Conservation (phyloP, 106 monocot genomes). For the Allium fistulosum region DNA sequence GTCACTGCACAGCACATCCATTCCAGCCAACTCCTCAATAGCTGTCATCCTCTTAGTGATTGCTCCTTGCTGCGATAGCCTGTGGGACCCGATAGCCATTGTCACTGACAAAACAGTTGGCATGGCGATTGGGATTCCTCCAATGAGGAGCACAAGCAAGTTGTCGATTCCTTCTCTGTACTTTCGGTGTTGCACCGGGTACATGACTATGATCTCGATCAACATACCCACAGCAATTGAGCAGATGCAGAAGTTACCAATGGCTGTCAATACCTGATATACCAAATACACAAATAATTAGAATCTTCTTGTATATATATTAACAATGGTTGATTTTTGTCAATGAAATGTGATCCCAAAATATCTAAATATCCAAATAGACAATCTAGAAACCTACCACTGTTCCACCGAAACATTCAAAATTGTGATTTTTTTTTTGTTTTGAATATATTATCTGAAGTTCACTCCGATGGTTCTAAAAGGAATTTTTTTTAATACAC, state of each 20-base stretch:
- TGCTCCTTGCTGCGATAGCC: background rate
- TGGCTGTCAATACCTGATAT: conserved; percentile 20
- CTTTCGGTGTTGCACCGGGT: background rate
- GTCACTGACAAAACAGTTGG: background rate
- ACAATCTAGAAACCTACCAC: background rate
- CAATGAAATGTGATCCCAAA: too few relatives aligned
- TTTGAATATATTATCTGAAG: too few relatives aligned
- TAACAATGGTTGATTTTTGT: too few relatives aligned
- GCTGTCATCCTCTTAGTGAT: background rate
- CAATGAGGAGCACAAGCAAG: background rate
- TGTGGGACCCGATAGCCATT: background rate
- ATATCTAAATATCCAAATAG: background rate
- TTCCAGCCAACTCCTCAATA: background rate
- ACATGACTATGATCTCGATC: background rate
- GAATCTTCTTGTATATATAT: background rate
- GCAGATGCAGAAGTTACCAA: background rate
- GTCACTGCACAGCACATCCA: conserved; percentile 1
- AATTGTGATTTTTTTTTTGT: too few relatives aligned
- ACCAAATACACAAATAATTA: conserved; percentile 26
- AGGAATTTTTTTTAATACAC: too few relatives aligned
- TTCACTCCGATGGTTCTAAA: too few relatives aligned
- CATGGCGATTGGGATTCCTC: background rate
- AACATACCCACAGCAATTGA: background rate
- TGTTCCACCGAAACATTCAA: background rate
- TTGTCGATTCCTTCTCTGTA: conserved; percentile 1